Evolutionary conservation across 352 stramenopile genomes (phyloP).

Genomic region (Pythium insidiosum): DNA sequence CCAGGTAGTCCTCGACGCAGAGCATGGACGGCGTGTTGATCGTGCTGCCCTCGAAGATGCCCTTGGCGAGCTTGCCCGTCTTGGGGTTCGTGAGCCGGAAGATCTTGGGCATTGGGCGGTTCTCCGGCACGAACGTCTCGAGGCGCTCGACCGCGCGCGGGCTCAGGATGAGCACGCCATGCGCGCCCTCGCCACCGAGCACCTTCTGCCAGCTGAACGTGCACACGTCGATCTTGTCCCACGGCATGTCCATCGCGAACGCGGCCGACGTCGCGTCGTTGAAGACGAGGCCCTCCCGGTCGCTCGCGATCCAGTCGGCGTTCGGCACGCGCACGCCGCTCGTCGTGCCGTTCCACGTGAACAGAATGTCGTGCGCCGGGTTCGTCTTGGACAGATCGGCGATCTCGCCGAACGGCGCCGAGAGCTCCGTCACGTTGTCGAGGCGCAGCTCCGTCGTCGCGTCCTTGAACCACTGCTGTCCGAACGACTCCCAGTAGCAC

Average conservation of each 20-base stretch:
- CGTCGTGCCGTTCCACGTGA: slow-evolving; percentile 99
- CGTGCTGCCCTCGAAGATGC: slow-evolving; percentile 97
- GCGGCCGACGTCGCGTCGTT: slow-evolving; percentile 98
- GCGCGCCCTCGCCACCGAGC: slow-evolving; percentile 95
- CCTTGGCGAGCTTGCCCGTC: slow-evolving; percentile 89
- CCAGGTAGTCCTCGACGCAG: slow-evolving; percentile 98
- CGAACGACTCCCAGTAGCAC: slow-evolving; percentile 97
- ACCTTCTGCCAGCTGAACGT: slow-evolving; percentile 99
- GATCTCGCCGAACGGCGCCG: slow-evolving; percentile 94
- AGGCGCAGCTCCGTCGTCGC: slow-evolving; percentile 93
- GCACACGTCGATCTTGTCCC: slow-evolving; percentile 98
- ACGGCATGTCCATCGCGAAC: slow-evolving; percentile 99
- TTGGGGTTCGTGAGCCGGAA: slow-evolving; percentile 97
- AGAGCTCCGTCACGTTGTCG: slow-evolving; percentile 90
- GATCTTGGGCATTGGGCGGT: slow-evolving; percentile 97
- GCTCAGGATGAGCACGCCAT: slow-evolving; percentile 97
- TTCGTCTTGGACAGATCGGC: slow-evolving; percentile 92
- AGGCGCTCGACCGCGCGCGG: slow-evolving; percentile 95
- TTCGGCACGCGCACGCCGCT: slow-evolving; percentile 95
- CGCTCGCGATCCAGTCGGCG: slow-evolving; percentile 93
- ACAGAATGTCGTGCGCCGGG: slow-evolving; percentile 95
- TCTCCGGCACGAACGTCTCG: slow-evolving; percentile 88
- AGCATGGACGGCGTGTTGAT: slow-evolving; percentile 99
- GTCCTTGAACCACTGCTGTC: slow-evolving; percentile 95
- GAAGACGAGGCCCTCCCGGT: slow-evolving; percentile 94